A percentile compares a stretch with the other conserved stretches of the same genome.
phyloP scores from a whole-genome alignment of 2,329 filamentous ascomycete species.

The Ceratocystis cubensis region DNA sequence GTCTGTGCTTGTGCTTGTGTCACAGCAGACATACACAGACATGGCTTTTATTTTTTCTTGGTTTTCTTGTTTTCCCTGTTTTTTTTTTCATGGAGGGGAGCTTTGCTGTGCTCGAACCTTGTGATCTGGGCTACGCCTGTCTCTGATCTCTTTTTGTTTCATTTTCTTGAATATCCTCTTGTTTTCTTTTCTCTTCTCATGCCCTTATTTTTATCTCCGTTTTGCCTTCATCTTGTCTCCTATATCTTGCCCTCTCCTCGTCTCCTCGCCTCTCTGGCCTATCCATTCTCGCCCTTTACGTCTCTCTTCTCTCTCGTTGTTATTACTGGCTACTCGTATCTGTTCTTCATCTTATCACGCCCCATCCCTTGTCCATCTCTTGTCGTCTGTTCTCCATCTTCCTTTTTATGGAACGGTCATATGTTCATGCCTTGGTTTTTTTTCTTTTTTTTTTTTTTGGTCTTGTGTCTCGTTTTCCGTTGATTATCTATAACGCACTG shows the following conservation, averaged over 20 bases:
- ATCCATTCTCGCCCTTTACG: too few relatives aligned
- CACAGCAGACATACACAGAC: neutral
- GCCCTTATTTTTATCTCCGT: neutral
- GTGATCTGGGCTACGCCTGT: too few relatives aligned
- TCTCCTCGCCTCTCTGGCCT: too few relatives aligned
- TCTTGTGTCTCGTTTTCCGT: conserved; percentile 10
- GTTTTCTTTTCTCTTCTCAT: neutral
- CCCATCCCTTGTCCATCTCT: neutral
- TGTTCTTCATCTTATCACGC: too few relatives aligned
- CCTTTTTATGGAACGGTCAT: neutral
- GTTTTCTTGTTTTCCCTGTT: neutral
- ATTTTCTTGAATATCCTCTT: neutral
- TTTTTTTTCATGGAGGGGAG: neutral
- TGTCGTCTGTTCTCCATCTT: neutral
- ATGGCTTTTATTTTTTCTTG: neutral
- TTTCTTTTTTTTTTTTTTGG: neutral
- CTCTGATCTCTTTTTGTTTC: too few relatives aligned
- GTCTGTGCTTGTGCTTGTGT: neutral
- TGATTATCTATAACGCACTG: conserved; percentile 5
- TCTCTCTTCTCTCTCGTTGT: too few relatives aligned
- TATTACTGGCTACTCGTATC: too few relatives aligned
- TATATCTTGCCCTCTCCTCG: too few relatives aligned
- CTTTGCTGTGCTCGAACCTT: neutral
- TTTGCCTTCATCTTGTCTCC: too few relatives aligned
- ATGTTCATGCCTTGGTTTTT: neutral